Evolutionary conservation across 106 monocot species (phyloP).

Genomic region (Dactylorhiza incarnata): DNA sequence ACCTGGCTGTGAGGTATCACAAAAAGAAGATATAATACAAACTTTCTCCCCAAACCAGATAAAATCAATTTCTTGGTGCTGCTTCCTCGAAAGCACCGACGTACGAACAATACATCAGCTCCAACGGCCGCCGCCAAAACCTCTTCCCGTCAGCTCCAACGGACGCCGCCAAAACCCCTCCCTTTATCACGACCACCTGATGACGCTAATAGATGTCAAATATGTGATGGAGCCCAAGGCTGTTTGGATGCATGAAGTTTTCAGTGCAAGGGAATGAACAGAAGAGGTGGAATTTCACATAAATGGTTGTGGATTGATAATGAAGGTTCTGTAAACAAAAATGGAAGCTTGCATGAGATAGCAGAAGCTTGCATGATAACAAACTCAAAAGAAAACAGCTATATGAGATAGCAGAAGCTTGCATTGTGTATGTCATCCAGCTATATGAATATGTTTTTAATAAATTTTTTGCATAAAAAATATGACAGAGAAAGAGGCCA

Average conservation of each 20-base stretch:
- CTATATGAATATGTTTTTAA: too few species aligned
- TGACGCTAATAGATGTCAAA: not conserved
- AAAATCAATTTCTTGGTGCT: not conserved
- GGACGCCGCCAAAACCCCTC: constrained; percentile 56
- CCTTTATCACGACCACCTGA: constrained; percentile 66
- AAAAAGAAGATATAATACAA: not conserved
- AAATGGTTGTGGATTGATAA: too few species aligned
- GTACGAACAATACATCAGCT: not conserved
- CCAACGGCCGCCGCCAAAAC: too few species aligned
- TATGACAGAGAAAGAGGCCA: constrained; percentile 3
- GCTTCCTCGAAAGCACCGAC: not conserved
- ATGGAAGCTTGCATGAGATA: too few species aligned
- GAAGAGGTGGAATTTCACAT: too few species aligned
- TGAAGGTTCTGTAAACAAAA: too few species aligned
- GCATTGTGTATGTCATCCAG: too few species aligned
- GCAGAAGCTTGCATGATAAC: too few species aligned
- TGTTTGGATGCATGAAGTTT: not conserved
- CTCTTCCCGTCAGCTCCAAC: constrained; percentile 47
- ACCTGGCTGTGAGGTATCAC: not conserved
- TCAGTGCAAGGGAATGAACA: too few species aligned
- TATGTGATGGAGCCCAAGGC: not conserved
- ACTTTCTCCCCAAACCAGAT: not conserved
- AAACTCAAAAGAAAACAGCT: too few species aligned
- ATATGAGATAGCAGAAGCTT: too few species aligned
- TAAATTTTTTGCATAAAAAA: too few species aligned